phyloP scores from a whole-genome alignment of 768 basidiomycete genomes.

The Boletus tomentosulus region DNA sequence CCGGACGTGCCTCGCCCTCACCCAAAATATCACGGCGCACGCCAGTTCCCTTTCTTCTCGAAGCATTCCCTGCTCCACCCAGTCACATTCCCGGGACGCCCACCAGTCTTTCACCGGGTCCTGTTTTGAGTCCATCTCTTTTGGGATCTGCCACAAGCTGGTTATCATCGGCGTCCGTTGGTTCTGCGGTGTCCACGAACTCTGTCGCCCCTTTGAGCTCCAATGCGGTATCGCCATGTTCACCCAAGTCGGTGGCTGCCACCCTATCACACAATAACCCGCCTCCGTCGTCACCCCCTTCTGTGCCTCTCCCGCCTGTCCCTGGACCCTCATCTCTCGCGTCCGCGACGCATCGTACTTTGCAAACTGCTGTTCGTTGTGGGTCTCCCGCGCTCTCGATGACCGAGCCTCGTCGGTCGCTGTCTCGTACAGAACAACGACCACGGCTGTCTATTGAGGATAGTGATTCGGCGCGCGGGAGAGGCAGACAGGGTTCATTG shows the following conservation, averaged over 20 bases:
- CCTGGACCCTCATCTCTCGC: constrained; percentile 61
- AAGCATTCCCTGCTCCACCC: constrained; percentile 35
- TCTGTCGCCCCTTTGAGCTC: not conserved
- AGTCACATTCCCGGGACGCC: constrained; percentile 31
- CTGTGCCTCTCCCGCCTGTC: constrained; percentile 57
- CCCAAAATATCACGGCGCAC: constrained; percentile 28
- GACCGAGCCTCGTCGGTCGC: constrained; percentile 15
- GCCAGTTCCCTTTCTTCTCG: constrained; percentile 33
- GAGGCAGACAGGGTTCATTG: constrained; percentile 25
- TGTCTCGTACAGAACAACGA: constrained; percentile 14
- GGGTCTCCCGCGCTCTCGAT: constrained; percentile 23
- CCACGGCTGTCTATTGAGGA: constrained; percentile 16
- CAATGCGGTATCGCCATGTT: constrained; percentile 8
- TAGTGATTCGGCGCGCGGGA: constrained; percentile 10
- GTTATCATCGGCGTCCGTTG: constrained; percentile 5
- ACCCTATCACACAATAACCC: constrained; percentile 36
- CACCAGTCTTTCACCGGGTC: not conserved
- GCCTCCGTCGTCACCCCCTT: constrained; percentile 56
- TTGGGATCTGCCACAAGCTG: constrained; percentile 8
- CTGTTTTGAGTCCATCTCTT: constrained; percentile 11
- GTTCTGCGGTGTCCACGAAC: constrained; percentile 1
- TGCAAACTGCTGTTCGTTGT: constrained; percentile 19
- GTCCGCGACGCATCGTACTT: constrained; percentile 37
- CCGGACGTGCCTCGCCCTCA: constrained; percentile 24
- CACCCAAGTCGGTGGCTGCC: constrained; percentile 12